Conservation (phyloP, 1,284 basidiomycete species). For the Dichomitus squalens region DNA sequence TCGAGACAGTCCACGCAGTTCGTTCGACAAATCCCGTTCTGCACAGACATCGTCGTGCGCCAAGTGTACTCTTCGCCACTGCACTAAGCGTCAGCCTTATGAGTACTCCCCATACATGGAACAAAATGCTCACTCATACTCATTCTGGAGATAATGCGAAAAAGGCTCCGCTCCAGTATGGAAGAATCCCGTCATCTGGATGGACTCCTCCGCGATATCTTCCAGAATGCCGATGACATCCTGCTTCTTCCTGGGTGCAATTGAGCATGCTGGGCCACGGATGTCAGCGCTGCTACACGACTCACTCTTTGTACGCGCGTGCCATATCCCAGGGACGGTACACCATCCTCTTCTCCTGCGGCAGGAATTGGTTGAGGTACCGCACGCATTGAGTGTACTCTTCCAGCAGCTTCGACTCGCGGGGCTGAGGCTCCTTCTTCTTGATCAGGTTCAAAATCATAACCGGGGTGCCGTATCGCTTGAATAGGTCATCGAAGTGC, state of each 20-base stretch:
- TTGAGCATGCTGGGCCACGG: neutral
- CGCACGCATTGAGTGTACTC: slow-evolving; percentile 93
- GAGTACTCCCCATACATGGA: neutral
- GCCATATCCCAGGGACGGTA: slow-evolving; percentile 99
- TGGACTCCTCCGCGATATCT: slow-evolving; percentile 93
- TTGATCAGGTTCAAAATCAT: slow-evolving; percentile 98
- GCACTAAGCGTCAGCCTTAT: slow-evolving; percentile 27
- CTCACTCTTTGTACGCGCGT: slow-evolving; percentile 84
- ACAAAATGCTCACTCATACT: slow-evolving; percentile 42
- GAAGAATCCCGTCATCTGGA: slow-evolving; percentile 93
- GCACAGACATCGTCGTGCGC: slow-evolving; percentile 76
- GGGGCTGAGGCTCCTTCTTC: slow-evolving; percentile 74
- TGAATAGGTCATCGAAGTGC: slow-evolving; percentile 93
- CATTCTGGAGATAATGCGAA: slow-evolving; percentile 61
- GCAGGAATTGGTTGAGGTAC: slow-evolving; percentile 96
- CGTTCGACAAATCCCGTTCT: slow-evolving; percentile 89
- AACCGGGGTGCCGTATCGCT: slow-evolving; percentile 88
- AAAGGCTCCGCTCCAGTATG: slow-evolving; percentile 84
- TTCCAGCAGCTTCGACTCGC: slow-evolving; percentile 91
- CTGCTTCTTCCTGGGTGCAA: slow-evolving; percentile 74
- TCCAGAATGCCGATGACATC: slow-evolving; percentile 97
- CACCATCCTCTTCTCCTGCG: slow-evolving; percentile 82
- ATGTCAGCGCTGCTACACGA: neutral
- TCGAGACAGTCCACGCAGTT: slow-evolving; percentile 98
- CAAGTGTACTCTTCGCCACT: slow-evolving; percentile 38